Evolutionary conservation across 2,329 filamentous ascomycete species (phyloP), one percentile per base, ranked within the genome.

Genomic region (Fusarium metavorans): DNA sequence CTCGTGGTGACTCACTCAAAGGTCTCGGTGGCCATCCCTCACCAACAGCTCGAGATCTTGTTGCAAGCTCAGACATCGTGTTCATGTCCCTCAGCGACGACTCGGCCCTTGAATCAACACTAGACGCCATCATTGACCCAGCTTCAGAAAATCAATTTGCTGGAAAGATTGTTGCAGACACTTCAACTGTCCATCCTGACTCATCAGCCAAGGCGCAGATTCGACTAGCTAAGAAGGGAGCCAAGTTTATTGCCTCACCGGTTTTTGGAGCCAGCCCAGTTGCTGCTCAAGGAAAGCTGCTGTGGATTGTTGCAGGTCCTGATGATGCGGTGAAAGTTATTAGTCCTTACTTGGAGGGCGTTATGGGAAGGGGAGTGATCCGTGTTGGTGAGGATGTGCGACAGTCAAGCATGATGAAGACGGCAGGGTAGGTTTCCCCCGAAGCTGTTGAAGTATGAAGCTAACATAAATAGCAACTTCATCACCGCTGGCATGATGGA

Each of bases 211-310:
- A 71, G 7, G 78, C 81, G 1, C 68, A 82, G 1, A 57, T 65
- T 1, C 77, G 76, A 1, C 73, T 88, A 0, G 58, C 66, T 0
- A 73, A 68, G 6, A 73, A 67, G 13, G 80, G 80, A 0, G 84
- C 81, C 4, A 63, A 68, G 4, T 87, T 87, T 57, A 76, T 88
- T 32, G 83, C 86, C 0, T 81, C 82, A 0, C 87, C 87, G 0
- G 87, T 89, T 0, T 89, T 89, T 66, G 87, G 87, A 8, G 86
- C 86, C 5, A 87, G 86, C 0, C 83, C 86, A 0, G 81, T 87
- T n/a, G 87, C 87, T 1, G 82, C 81, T 1, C 77, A 84, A 18
- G 87, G 86, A 0, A 80, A 84, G 45, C 79, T 88, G 2, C 78
- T 89, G n/a, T 84, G 87, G 64, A 83, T 86, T 0, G 69, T 87